These are phyloP conservation scores for Zygosaccharomyces pseudobailii DNA, from an alignment of 1,139 yeast genomes.

Conservation along the genomic window DNA sequence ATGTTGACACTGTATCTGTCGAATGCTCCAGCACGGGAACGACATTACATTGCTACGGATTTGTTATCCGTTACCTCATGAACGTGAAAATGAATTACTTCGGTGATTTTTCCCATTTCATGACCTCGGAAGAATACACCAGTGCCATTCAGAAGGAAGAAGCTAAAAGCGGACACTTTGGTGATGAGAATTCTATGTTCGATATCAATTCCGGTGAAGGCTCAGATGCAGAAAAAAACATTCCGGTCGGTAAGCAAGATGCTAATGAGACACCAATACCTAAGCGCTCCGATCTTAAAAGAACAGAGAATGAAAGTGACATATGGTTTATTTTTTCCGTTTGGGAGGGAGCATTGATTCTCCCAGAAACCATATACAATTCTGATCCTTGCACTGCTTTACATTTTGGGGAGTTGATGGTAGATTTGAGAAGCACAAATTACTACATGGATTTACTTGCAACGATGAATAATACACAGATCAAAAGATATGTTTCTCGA, in stretches of 20 bases:
- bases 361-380: conserved; percentile 73
- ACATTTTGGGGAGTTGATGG: conserved; percentile 59
- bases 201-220: conserved; percentile 4
- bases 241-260: conserved; percentile 1
- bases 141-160: conserved; percentile 21
- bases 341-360: conserved; percentile 59
- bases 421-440: conserved; percentile 81
- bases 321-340: conserved; percentile 68
- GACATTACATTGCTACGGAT: conserved; percentile 72
- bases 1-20: conserved; percentile 65
- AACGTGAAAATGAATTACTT: conserved; percentile 83
- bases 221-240: conserved; percentile 1
- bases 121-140: conserved; percentile 77
- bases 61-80: conserved; percentile 67
- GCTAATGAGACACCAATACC: conserved; percentile 5
- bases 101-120: conserved; percentile 80
- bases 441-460: conserved; percentile 85
- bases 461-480: conserved; percentile 15
- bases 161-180: conserved; percentile 2
- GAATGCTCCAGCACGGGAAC: conserved; percentile 63
- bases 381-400: conserved; percentile 58
- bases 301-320: conserved; percentile 71
- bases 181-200: conserved; percentile 2
- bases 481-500: conserved; percentile 37
- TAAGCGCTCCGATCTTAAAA: conserved; percentile 35